Evolutionary conservation across 2,329 filamentous ascomycete genomes (phyloP).

Genomic region (Ophiostoma tasmaniense): DNA sequence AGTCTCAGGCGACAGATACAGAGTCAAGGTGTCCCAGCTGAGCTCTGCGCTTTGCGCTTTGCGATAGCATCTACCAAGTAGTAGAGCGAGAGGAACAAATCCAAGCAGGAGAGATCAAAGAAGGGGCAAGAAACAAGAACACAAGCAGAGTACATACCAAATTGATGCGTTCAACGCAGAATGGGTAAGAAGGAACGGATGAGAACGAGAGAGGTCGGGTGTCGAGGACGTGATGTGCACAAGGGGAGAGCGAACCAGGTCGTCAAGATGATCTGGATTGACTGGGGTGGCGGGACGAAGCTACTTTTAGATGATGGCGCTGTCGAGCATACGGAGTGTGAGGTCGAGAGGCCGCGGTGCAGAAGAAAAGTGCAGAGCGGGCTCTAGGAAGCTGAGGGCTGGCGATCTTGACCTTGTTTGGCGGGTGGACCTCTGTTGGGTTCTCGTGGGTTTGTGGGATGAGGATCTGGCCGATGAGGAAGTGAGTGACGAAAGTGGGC

Average conservation of each 20-base stretch:
- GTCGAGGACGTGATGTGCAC: not conserved
- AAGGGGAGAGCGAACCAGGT: not conserved
- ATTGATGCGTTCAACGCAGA: not conserved
- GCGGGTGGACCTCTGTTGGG: constrained; percentile 10
- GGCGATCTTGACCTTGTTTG: constrained; percentile 19
- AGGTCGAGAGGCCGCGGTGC: not conserved
- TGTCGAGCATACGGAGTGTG: not conserved
- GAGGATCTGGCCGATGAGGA: not conserved
- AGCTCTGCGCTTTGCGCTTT: not conserved
- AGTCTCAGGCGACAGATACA: not conserved
- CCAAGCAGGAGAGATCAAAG: not conserved
- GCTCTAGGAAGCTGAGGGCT: constrained; percentile 7
- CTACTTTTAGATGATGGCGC: not conserved
- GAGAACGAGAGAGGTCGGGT: not conserved
- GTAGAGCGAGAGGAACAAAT: not conserved
- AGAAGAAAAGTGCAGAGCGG: not conserved
- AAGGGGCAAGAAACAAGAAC: not conserved
- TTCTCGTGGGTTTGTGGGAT: constrained; percentile 9
- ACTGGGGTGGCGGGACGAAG: not conserved
- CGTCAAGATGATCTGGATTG: not conserved
- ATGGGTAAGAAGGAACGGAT: not conserved
- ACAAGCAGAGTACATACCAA: not conserved
- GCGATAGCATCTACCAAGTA: not conserved
- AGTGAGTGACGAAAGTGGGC: constrained; percentile 2
- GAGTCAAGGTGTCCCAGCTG: not conserved